These are phyloP conservation scores for Perilla frutescens DNA, from an alignment of 257 asterid species.

Conservation along the genomic window DNA sequence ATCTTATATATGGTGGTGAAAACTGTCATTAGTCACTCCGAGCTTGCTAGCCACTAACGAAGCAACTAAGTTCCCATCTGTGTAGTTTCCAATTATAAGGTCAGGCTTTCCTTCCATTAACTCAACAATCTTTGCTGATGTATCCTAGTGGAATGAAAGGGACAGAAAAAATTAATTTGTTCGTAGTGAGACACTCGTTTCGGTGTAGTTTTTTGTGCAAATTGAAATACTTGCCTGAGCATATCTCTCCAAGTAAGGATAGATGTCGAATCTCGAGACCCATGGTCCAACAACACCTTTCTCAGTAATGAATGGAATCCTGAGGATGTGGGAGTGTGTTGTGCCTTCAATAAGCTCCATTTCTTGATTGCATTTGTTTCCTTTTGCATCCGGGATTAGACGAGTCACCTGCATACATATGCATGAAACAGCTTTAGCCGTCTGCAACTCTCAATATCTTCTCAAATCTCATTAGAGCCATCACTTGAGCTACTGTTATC, in stretches of 20 bases:
- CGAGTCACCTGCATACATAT: conserved; percentile 63
- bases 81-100: conserved; percentile 83
- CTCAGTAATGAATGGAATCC: too few relatives aligned
- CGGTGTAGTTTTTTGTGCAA: background rate
- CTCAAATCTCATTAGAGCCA: too few relatives aligned
- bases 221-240: conserved; percentile 43
- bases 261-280: too few relatives aligned
- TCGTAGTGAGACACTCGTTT: conserved; percentile 10
- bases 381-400: conserved; percentile 78
- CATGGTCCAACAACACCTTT: too few relatives aligned
- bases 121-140: conserved; percentile 68
- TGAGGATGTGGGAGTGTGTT: background rate
- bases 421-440: conserved; percentile 31
- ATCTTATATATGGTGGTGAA: conserved; percentile 10
- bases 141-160: conserved; percentile 50
- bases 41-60: conserved; percentile 77
- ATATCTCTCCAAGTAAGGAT: conserved; percentile 74
- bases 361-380: conserved; percentile 76
- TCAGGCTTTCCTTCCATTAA: conserved; percentile 85
- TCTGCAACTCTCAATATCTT: conserved; percentile 18
- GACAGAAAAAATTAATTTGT: conserved; percentile 17
- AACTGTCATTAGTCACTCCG: conserved; percentile 56
- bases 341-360: conserved; percentile 74
- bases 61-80: conserved; percentile 90
- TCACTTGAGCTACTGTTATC: conserved; percentile 13